A percentile compares a stretch with the other conserved stretches of the same genome.
phyloP scores from a whole-genome alignment of 768 basidiomycete species.

The Naganishia onofrii region DNA sequence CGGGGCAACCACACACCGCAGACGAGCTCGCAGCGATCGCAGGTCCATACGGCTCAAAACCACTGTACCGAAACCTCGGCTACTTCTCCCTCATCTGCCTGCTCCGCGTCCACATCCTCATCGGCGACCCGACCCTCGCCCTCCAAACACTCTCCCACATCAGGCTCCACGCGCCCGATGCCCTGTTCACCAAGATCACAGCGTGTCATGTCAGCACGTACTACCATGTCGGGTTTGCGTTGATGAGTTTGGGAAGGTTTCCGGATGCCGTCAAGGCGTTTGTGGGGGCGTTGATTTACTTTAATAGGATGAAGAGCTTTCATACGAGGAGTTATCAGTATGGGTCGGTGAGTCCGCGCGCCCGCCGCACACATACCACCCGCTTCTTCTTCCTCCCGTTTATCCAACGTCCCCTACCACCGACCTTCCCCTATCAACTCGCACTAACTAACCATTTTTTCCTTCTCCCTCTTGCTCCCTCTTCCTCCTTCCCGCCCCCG shows the following conservation, averaged over 20 bases:
- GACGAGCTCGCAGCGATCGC: slow-evolving; percentile 82
- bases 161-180: slow-evolving; percentile 87
- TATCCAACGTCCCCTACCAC: too few species aligned
- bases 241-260: slow-evolving; percentile 89
- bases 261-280: slow-evolving; percentile 93
- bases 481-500: too few species aligned
- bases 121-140: slow-evolving; percentile 77
- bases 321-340: slow-evolving; percentile 96
- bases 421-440: too few species aligned
- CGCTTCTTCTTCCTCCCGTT: too few species aligned
- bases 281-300: slow-evolving; percentile 88
- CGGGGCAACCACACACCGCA: slow-evolving; percentile 70
- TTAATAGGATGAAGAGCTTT: slow-evolving; percentile 92
- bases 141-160: slow-evolving; percentile 93
- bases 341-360: slow-evolving; percentile 70
- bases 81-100: slow-evolving; percentile 96
- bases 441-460: too few species aligned
- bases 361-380: too few species aligned
- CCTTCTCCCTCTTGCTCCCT: too few species aligned
- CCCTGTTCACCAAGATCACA: slow-evolving; percentile 88
- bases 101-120: slow-evolving; percentile 87
- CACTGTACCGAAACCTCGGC: slow-evolving; percentile 89
- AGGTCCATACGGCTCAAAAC: slow-evolving; percentile 85
- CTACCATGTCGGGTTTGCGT: slow-evolving; percentile 96
- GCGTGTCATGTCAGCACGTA: slow-evolving; percentile 88